Evolutionary conservation across 768 basidiomycete species (phyloP), one percentile per base, ranked within the genome.

Genomic region (Candolleomyces eurysporus): DNA sequence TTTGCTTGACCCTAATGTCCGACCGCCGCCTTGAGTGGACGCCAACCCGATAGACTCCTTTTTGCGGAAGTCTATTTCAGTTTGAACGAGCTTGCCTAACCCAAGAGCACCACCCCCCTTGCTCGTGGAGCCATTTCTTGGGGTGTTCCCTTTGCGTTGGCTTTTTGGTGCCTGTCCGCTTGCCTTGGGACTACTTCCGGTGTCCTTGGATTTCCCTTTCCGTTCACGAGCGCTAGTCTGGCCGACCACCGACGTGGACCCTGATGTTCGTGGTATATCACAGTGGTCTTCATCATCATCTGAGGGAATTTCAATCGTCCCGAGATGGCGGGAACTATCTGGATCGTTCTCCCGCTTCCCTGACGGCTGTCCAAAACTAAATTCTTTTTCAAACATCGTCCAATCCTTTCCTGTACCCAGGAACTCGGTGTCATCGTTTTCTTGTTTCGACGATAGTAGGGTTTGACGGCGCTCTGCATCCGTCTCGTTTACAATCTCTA

Each of bases 321-420:
- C 60, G 13, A 52, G 9, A 22, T 61, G 19, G 51, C 48, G 45
- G 17, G 48, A 49, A n/a, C 48, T 30, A 48, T 21, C 22, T 13
- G 48, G 26, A 32, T 31, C 17, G 17, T 7, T 3, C 46, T 42
- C 40, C 16, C 21, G 16, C 21, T 39, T 10, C 21, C 36, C 26
- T 48, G 22, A 16, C 14, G 21, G 30, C 19, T 54, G 30, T n/a
- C 21, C 58, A 46, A 84, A 76, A 42, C 80, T 68, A 66, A 89
- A 88, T 56, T 85, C 84, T 6, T 78, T 69, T 45, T 80, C 73
- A 59, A 83, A 83, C 57, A 78, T 76, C 59, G 76, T 73, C 76
- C 77, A 79, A 6, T 76, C 70, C 42, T 73, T 70, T 31, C 70
- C 71, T 26, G 71, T 65, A 6, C 75, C 82, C 43, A 87, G 69